Percentiles rank a stretch among this genome's conserved stretches.
These are phyloP conservation scores for Komagataea norvegica DNA, from an alignment of 1,139 yeast species.

Conservation along the genomic window DNA sequence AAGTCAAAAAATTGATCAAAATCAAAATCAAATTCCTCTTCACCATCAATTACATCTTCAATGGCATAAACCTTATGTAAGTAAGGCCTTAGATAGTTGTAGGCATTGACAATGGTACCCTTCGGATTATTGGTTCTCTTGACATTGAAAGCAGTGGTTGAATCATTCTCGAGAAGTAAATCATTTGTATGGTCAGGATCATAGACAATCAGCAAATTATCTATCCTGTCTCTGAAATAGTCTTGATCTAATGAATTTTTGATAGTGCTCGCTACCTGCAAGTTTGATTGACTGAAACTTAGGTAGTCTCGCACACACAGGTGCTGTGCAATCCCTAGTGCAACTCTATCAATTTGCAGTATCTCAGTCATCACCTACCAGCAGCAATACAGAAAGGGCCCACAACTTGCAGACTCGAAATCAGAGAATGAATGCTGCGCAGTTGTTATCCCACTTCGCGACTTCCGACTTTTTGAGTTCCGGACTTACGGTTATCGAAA, in stretches of 20 bases:
- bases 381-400: background rate
- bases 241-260: conserved; percentile 7
- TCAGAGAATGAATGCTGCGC: background rate
- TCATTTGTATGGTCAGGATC: conserved; percentile 15
- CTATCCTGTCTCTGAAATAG: conserved; percentile 16
- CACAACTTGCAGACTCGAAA: no score
- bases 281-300: conserved; percentile 9
- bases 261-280: conserved; percentile 5
- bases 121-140: conserved; percentile 20
- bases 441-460: background rate
- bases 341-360: conserved; percentile 8
- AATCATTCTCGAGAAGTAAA: conserved; percentile 16
- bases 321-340: conserved; percentile 12
- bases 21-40: conserved; percentile 7
- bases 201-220: conserved; percentile 12
- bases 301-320: conserved; percentile 15
- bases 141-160: conserved; percentile 13
- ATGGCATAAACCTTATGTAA: conserved; percentile 9
- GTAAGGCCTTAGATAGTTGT: conserved; percentile 11
- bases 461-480: background rate
- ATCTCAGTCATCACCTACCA: conserved; percentile 7
- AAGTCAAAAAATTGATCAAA: conserved; percentile 15
- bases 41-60: background rate
- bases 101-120: conserved; percentile 11
- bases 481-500: no score